These are phyloP conservation scores for Aquilaria sinensis DNA, from an alignment of 345 rosid species.

Conservation along the genomic window DNA sequence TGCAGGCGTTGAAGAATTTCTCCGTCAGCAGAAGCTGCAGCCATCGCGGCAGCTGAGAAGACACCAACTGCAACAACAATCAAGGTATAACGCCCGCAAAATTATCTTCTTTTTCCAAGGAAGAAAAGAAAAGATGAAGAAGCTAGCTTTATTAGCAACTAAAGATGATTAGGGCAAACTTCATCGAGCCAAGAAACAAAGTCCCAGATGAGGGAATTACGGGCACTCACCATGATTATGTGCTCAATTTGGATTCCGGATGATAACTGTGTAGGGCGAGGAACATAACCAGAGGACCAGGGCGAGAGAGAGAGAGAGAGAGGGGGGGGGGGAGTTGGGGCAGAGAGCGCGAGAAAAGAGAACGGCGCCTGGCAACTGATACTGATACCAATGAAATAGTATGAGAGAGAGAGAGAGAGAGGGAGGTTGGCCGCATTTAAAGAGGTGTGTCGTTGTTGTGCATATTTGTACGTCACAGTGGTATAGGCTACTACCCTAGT, in stretches of 20 bases:
- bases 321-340: background rate
- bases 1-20: slow-evolving; percentile 80
- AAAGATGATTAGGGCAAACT: background rate
- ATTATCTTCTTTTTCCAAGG: no score
- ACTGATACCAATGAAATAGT: slow-evolving; percentile 37
- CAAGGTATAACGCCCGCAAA: no score
- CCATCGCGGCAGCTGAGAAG: slow-evolving; percentile 37
- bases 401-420: slow-evolving; percentile 18
- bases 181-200: background rate
- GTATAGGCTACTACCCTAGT: slow-evolving; percentile 2
- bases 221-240: slow-evolving; percentile 30
- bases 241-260: slow-evolving; percentile 13
- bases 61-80: slow-evolving; percentile 20
- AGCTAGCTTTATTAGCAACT: background rate
- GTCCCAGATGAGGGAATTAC: background rate
- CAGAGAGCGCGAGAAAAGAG: slow-evolving; percentile 24
- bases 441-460: slow-evolving; percentile 15
- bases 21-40: slow-evolving; percentile 56
- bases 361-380: slow-evolving; percentile 61
- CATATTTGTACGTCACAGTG: slow-evolving; percentile 14
- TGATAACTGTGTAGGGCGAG: slow-evolving; percentile 12
- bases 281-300: slow-evolving; percentile 9
- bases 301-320: slow-evolving; percentile 18
- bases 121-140: background rate
- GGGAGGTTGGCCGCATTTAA: slow-evolving; percentile 19